Evolutionary conservation across 2,329 filamentous ascomycete genomes (phyloP), one percentile per base, ranked within the genome.

Genomic region (Waltergamsia citrina): DNA sequence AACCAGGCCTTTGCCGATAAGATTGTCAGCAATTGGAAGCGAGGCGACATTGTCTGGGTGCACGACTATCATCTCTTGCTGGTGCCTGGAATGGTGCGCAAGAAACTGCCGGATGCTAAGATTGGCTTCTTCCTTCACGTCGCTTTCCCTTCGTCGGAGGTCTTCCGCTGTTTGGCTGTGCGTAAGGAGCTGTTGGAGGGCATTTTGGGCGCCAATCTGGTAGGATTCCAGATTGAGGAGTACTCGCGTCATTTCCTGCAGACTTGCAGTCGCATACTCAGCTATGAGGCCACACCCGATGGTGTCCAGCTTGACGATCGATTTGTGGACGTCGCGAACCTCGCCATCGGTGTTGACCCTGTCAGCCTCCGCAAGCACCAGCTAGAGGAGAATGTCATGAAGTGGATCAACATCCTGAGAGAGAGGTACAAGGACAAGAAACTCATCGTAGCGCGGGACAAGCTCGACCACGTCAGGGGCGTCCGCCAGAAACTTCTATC

Each of bases 81-180:
- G 6, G 85, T 96, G 2, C 90, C 90, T 4, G 72, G 68, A 30
- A 93, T 96, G 85, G 69, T 96, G 29, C 83, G 90, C 19, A 80
- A 93, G 60, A 84, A 88, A 65, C 69, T 92, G 8, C 88, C 90
- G 1, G 86, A 95, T 43, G 90, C 90, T 12, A 84, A 94, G 61
- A 95, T 96, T 47, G 90, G 90, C 9, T 92, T 96, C 64, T 96
- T 95, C 62, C 64, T 96, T 12, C 90, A 96, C 52, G 86, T 90
- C 19, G 87, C 90, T 0, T 96, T 96, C 57, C 90, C 90, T 1
- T 95, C 90, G 0, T 95, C 90, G 0, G 90, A 96, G 51, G 86
- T 96, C 2, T 96, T 96, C 61, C 77, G 90, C 31, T 96, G 90
- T 54, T 63, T 96, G 16, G 85, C 90, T 3, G 80, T 86, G 9